phyloP scores from a whole-genome alignment of 768 basidiomycete species.

The Crepidotus variabilis region DNA sequence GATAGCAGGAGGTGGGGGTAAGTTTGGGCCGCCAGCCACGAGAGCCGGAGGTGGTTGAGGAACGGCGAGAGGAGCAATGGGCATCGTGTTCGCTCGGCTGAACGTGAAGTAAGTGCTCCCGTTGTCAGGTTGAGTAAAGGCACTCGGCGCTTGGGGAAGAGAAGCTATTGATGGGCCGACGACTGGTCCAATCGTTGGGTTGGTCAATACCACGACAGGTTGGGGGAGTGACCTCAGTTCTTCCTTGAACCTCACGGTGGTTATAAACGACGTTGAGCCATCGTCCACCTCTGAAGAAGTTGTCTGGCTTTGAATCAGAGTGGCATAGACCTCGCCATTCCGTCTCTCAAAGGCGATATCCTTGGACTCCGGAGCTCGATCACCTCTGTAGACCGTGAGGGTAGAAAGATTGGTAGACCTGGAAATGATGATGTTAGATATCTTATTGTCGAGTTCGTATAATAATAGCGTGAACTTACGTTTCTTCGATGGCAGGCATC shows the following conservation, averaged over 20 bases:
- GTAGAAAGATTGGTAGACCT: background rate
- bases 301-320: background rate
- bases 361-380: background rate
- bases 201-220: background rate
- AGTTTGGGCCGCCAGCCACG: background rate
- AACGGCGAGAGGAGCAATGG: background rate
- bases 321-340: background rate
- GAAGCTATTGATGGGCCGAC: background rate
- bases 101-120: background rate
- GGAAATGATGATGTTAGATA: background rate
- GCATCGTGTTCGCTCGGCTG: background rate
- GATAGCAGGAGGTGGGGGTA: background rate
- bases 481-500: background rate
- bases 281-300: background rate
- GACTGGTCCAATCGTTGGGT: background rate
- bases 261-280: background rate
- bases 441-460: background rate
- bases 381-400: background rate
- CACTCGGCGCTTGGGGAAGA: background rate
- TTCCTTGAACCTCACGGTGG: background rate
- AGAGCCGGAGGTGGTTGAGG: background rate
- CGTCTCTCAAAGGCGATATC: background rate
- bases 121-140: background rate
- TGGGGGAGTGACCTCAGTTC: background rate
- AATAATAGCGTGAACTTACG: background rate